Evolutionary conservation across 768 basidiomycete species (phyloP), one percentile per base, ranked within the genome.

Genomic region (Mycena albidolilacea): DNA sequence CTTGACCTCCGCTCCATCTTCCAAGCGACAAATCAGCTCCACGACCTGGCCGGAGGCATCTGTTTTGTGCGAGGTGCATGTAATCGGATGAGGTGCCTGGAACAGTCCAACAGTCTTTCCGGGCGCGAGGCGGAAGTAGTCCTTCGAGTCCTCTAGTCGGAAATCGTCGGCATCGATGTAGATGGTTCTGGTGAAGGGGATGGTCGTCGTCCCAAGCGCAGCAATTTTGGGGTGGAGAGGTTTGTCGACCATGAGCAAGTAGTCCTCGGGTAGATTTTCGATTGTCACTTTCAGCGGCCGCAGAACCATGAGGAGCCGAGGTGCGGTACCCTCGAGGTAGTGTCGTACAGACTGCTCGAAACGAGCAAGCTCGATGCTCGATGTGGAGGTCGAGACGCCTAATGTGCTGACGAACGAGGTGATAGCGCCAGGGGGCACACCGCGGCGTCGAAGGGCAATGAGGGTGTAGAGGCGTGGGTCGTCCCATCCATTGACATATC

Each of bases 61-160:
- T 1, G 87, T 91, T 83, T 91, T 92, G 87, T 93, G 95, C 6
- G 94, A 95, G n/a, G 91, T 94, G 82, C 96, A 97, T 30, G 96
- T 97, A 79, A 99, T 94, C 9, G 97, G 95, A 81, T 92, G 84
- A 3, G 97, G 97, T 17, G 92, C 96, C 80, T 97, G 94, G 88
- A 98, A 97, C 37, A 99, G 85, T 17, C 98, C 98, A 54, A 99
- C 98, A 0, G 96, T 96, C 86, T 98, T 98, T 58, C 97, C 97
- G 8, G 98, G 98, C 17, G 97, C 96, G 58, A 99, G 92, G 52
- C 98, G 93, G 91, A 97, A 99, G 84, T 98, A 99, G 80, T 99
- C 97, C 73, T 92, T 92, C 30, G 95, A 95, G 79, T 97, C 97
- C 76, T 95, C 90, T 44, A 93, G 83, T 64, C 98, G 89, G 88